Percentiles rank a stretch among this genome's conserved stretches.
These are phyloP conservation scores for Debaryomyces hansenii DNA, from an alignment of 805 yeast species.

Conservation along the genomic window DNA sequence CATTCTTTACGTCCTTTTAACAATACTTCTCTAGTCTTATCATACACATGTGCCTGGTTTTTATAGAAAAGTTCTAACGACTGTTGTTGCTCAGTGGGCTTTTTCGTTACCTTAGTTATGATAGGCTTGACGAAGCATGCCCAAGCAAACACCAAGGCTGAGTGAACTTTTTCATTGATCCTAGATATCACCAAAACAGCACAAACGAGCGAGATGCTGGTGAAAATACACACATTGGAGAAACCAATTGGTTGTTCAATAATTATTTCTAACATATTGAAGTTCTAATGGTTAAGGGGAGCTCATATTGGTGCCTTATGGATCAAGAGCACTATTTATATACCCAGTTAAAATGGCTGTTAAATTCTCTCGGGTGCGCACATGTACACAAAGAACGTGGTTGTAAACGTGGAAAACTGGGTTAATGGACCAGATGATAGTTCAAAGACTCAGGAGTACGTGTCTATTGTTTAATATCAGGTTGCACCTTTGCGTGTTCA, in stretches of 20 bases:
- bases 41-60: slow-evolving; percentile 77
- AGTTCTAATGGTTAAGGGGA: background rate
- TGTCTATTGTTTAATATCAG: too few relatives aligned
- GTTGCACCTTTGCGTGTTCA: too few relatives aligned
- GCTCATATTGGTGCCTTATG: background rate
- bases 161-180: slow-evolving; percentile 20
- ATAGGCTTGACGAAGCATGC: slow-evolving; percentile 65
- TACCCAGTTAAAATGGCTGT: background rate
- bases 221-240: slow-evolving; percentile 15
- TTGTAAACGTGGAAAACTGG: background rate
- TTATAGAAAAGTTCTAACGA: slow-evolving; percentile 70
- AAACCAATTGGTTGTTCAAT: slow-evolving; percentile 9
- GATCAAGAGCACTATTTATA: background rate
- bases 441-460: too few relatives aligned
- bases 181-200: slow-evolving; percentile 15
- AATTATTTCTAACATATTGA: slow-evolving; percentile 2
- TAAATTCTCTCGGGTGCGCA: background rate
- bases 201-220: slow-evolving; percentile 16
- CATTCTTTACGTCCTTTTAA: slow-evolving; percentile 72
- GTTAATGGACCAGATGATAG: too few relatives aligned
- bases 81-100: slow-evolving; percentile 50
- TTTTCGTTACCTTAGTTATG: slow-evolving; percentile 25
- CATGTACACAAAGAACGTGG: slow-evolving; percentile 3
- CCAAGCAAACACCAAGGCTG: slow-evolving; percentile 37
- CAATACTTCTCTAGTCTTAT: slow-evolving; percentile 63